Evolutionary conservation across 2,329 filamentous ascomycete species (phyloP).

Genomic region (Sporothrix pallida): DNA sequence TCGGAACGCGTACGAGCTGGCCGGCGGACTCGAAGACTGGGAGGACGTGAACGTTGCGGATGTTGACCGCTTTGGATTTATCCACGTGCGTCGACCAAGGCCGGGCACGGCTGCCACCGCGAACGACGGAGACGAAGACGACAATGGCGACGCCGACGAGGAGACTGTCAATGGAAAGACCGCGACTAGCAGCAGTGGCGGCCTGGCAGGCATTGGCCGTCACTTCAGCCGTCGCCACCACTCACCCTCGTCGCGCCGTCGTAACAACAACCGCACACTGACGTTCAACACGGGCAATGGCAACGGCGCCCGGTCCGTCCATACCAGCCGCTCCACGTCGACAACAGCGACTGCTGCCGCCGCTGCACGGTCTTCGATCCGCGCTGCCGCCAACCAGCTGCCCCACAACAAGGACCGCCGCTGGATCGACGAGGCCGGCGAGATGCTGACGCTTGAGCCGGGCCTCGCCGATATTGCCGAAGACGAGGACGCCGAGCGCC

Average conservation of each 20-base stretch:
- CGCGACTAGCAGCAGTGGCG: not conserved
- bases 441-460: conserved; percentile 67
- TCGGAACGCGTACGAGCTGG: conserved; percentile 54
- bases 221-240: conserved; percentile 16
- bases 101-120: conserved; percentile 44
- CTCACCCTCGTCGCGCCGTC: not conserved
- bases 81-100: conserved; percentile 53
- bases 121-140: conserved; percentile 41
- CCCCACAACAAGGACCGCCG: conserved; percentile 66
- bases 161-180: not conserved
- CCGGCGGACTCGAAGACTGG: conserved; percentile 70
- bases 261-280: not conserved
- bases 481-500: conserved; percentile 59
- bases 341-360: conserved; percentile 38
- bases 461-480: conserved; percentile 62
- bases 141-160: conserved; percentile 48
- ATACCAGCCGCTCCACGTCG: conserved; percentile 57
- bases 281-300: conserved; percentile 41
- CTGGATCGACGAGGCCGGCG: conserved; percentile 69
- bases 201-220: conserved; percentile 19
- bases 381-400: conserved; percentile 63
- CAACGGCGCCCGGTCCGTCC: conserved; percentile 63
- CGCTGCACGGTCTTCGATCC: conserved; percentile 61
- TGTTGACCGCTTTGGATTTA: conserved; percentile 73
- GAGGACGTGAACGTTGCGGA: conserved; percentile 65